A percentile compares a stretch with the other conserved stretches of the same genome.
Conservation (phyloP, 495 filamentous ascomycete genomes). For the Aspergillus wentii region DNA sequence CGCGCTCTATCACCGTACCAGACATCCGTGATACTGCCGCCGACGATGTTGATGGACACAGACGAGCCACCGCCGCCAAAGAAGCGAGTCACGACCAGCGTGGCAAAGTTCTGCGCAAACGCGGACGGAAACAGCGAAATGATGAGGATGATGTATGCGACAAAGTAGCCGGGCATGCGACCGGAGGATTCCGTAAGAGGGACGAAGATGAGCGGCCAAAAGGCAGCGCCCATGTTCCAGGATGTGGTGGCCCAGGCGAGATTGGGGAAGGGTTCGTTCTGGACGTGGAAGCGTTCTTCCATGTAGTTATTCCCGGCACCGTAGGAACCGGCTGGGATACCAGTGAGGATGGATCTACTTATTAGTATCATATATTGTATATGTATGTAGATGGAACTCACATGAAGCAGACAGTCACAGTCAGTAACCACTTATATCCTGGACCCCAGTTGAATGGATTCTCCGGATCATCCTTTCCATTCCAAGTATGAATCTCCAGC, state of each 20-base stretch:
- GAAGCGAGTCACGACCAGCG: conserved; percentile 44
- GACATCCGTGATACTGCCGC: conserved; percentile 41
- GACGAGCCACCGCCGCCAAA: conserved; percentile 46
- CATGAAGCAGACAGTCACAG: conserved; percentile 39
- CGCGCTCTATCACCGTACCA: conserved; percentile 35
- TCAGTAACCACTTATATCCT: conserved; percentile 34
- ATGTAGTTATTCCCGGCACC: conserved; percentile 35
- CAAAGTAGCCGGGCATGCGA: conserved; percentile 44
- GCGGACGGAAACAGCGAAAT: conserved; percentile 45
- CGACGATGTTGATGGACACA: conserved; percentile 42
- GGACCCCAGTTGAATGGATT: conserved; percentile 23
- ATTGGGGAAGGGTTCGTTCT: conserved; percentile 39
- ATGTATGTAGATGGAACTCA: conserved; percentile 6
- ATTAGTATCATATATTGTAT: background rate
- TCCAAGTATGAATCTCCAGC: conserved; percentile 29
- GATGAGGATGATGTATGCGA: conserved; percentile 43
- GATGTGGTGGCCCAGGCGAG: conserved; percentile 42
- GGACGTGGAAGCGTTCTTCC: conserved; percentile 33
- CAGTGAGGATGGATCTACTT: conserved; percentile 32
- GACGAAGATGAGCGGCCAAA: conserved; percentile 46
- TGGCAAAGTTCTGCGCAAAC: conserved; percentile 48
- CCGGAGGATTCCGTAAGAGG: conserved; percentile 50
- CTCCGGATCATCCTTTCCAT: conserved; percentile 26
- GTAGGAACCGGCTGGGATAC: conserved; percentile 37
- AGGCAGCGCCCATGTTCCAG: conserved; percentile 51